Conservation (phyloP, 163 green algal genomes). For the Prototheca cutis region DNA sequence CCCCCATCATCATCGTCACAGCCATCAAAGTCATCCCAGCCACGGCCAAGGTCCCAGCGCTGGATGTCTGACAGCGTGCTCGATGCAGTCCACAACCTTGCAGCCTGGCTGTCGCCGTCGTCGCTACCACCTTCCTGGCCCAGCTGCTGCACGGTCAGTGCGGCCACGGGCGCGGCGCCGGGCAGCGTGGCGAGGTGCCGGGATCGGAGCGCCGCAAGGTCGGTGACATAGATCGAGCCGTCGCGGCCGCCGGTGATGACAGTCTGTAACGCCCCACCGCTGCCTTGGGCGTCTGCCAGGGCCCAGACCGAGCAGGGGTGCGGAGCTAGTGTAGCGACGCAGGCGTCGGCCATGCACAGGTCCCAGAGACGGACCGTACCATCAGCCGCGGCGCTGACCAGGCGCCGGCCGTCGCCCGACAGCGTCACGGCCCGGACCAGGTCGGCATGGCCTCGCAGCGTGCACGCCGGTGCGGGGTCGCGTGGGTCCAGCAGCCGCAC, state of each 20-base stretch:
- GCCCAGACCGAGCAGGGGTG: slow-evolving; percentile 83
- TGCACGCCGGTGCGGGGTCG: slow-evolving; percentile 25
- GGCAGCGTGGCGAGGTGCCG: not conserved
- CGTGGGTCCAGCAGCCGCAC: slow-evolving; percentile 60
- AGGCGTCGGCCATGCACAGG: slow-evolving; percentile 67
- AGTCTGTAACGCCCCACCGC: slow-evolving; percentile 29
- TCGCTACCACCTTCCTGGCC: too few species aligned
- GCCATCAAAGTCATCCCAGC: too few species aligned
- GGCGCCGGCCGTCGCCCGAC: slow-evolving; percentile 39
- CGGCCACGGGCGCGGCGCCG: slow-evolving; percentile 27
- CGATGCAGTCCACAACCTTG: too few species aligned
- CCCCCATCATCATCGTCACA: too few species aligned
- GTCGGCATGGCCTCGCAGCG: slow-evolving; percentile 74
- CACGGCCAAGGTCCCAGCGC: too few species aligned
- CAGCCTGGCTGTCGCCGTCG: too few species aligned
- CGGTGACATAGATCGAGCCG: slow-evolving; percentile 49
- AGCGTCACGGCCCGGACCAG: slow-evolving; percentile 62
- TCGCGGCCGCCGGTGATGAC: slow-evolving; percentile 77
- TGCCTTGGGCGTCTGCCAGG: slow-evolving; percentile 22
- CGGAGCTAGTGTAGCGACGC: slow-evolving; percentile 64
- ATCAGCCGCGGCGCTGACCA: slow-evolving; percentile 68
- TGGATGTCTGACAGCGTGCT: too few species aligned
- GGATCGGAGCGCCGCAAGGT: not conserved
- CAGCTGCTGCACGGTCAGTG: slow-evolving; percentile 37
- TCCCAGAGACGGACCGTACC: slow-evolving; percentile 85